Conservation (phyloP, 1,284 basidiomycete species). For the Trametes polyzona region DNA sequence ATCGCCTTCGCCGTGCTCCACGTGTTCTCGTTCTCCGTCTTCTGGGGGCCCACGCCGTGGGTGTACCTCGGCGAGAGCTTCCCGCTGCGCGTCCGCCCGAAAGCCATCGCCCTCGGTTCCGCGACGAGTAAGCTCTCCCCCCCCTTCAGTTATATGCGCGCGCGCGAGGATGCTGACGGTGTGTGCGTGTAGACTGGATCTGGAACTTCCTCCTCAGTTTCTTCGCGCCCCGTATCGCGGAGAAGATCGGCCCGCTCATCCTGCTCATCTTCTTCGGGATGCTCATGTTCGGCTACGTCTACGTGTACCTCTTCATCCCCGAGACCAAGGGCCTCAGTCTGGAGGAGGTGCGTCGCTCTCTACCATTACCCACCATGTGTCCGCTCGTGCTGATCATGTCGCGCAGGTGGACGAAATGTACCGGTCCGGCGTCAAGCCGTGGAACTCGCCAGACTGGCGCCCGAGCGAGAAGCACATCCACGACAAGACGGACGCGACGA, state of each 20-base stretch:
- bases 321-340: constrained; percentile 77
- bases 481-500: constrained; percentile 20
- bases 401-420: constrained; percentile 82
- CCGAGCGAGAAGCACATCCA: constrained; percentile 44
- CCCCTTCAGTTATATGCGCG: not conserved
- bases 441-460: constrained; percentile 64
- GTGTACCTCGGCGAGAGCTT: constrained; percentile 66
- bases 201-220: constrained; percentile 80
- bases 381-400: too few species aligned
- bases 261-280: constrained; percentile 78
- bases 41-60: constrained; percentile 72
- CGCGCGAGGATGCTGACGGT: not conserved
- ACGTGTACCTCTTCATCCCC: constrained; percentile 74
- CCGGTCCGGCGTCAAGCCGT: constrained; percentile 64
- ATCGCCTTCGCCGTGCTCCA: constrained; percentile 81
- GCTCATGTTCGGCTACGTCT: constrained; percentile 69
- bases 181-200: constrained; percentile 49
- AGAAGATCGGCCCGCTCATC: constrained; percentile 74
- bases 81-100: constrained; percentile 78
- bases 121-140: constrained; percentile 48
- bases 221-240: constrained; percentile 71
- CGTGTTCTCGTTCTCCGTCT: constrained; percentile 71
- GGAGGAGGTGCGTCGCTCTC: too few species aligned
- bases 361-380: too few species aligned
- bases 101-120: constrained; percentile 74